A percentile compares a stretch with the other conserved stretches of the same genome.
Evolutionary conservation across 225 moss, liverwort and hornwort species (phyloP).

Genomic region (Pseudoscleropodium purum): DNA sequence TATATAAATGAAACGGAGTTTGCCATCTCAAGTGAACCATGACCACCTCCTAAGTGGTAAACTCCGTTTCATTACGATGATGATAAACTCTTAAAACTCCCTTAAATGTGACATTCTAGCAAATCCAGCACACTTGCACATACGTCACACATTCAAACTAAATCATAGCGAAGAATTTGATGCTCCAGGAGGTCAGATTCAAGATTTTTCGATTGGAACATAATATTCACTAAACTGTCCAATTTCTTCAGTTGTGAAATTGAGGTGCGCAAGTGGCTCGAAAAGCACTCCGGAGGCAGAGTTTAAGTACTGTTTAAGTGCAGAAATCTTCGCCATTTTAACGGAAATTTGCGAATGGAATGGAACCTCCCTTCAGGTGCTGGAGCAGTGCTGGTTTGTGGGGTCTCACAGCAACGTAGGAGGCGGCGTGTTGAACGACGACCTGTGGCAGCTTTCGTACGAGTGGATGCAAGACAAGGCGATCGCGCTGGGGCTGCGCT

Average conservation of each 20-base stretch:
- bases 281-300: too few relatives aligned
- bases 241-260: not conserved
- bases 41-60: not conserved
- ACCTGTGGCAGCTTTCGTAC: not conserved
- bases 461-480: constrained; percentile 12
- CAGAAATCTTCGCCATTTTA: not conserved
- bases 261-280: not conserved
- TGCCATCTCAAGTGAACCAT: not conserved
- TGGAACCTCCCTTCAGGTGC: not conserved
- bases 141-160: not conserved
- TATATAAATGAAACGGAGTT: not conserved
- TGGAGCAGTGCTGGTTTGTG: constrained; percentile 9
- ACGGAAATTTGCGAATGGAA: not conserved
- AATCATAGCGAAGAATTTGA: not conserved
- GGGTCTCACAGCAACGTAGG: not conserved
- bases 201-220: not conserved
- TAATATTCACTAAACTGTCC: not conserved
- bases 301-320: too few relatives aligned
- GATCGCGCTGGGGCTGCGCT: not conserved
- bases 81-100: not conserved
- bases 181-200: not conserved
- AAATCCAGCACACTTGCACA: not conserved
- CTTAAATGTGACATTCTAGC: not conserved
- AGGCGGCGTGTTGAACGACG: not conserved
- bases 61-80: not conserved